Conservation (phyloP, 1,284 basidiomycete genomes). For the Cryptococcus sp. region DNA sequence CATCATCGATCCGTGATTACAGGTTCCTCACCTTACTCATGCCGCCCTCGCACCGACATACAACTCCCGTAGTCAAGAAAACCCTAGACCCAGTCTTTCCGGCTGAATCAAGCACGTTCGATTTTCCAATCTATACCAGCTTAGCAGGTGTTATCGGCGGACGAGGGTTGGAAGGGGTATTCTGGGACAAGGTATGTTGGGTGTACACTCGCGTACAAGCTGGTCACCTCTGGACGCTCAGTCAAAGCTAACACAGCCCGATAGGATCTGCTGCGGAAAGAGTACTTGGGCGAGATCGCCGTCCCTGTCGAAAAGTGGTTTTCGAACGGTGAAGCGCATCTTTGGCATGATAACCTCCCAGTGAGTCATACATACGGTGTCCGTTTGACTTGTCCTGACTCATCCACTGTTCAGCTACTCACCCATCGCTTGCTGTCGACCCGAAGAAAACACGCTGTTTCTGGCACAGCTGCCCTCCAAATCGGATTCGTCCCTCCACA, state of each 20-base stretch:
- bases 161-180: slow-evolving; percentile 70
- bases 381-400: slow-evolving; percentile 2
- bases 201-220: background rate
- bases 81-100: slow-evolving; percentile 73
- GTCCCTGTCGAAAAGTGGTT: slow-evolving; percentile 82
- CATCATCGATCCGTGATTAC: slow-evolving; percentile 4
- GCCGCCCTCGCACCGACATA: slow-evolving; percentile 62
- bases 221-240: background rate
- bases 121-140: slow-evolving; percentile 77
- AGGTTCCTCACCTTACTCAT: slow-evolving; percentile 75
- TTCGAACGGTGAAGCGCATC: slow-evolving; percentile 51
- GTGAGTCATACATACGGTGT: slow-evolving; percentile 27
- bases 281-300: slow-evolving; percentile 87
- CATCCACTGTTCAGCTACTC: slow-evolving; percentile 56
- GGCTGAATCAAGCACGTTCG: slow-evolving; percentile 76
- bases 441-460: slow-evolving; percentile 53
- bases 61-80: slow-evolving; percentile 78
- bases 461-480: slow-evolving; percentile 69
- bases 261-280: slow-evolving; percentile 68
- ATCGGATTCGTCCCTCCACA: slow-evolving; percentile 68
- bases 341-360: slow-evolving; percentile 44
- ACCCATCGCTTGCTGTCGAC: slow-evolving; percentile 66
- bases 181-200: slow-evolving; percentile 84
- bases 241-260: slow-evolving; percentile 1
- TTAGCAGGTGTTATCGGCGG: slow-evolving; percentile 71